These are phyloP conservation scores for Fusarium dlaminii DNA, from an alignment of 2,329 filamentous ascomycete genomes.

Conservation along the genomic window DNA sequence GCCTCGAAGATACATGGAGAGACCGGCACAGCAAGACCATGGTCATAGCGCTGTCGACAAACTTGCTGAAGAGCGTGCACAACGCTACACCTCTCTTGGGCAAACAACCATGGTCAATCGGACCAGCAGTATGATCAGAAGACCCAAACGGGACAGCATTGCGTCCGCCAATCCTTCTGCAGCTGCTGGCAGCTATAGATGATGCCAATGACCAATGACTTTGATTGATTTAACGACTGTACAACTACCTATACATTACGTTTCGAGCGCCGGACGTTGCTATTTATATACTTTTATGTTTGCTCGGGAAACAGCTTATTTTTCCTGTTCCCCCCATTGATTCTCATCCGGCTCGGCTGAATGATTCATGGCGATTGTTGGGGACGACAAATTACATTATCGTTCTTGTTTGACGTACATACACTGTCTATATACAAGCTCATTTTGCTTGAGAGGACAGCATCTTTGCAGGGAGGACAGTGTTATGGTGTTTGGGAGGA, in stretches of 20 bases:
- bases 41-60: conserved; percentile 41
- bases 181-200: conserved; percentile 57
- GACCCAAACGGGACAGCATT: conserved; percentile 55
- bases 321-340: conserved; percentile 12
- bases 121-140: conserved; percentile 57
- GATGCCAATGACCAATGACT: conserved; percentile 46
- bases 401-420: conserved; percentile 31
- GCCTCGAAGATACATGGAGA: conserved; percentile 56
- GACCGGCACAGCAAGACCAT: conserved; percentile 48
- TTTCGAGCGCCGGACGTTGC: conserved; percentile 45
- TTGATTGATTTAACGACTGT: conserved; percentile 42
- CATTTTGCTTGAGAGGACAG: conserved; percentile 14
- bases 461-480: conserved; percentile 7
- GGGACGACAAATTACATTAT: conserved; percentile 9
- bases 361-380: conserved; percentile 39
- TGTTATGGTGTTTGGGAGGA: conserved; percentile 22
- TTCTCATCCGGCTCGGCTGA: conserved; percentile 30
- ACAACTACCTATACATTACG: conserved; percentile 38
- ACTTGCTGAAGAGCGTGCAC: conserved; percentile 39
- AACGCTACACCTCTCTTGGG: conserved; percentile 56
- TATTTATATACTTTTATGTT: conserved; percentile 44
- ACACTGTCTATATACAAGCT: conserved; percentile 14
- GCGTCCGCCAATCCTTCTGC: conserved; percentile 50
- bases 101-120: conserved; percentile 55
- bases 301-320: conserved; percentile 25